phyloP scores from a whole-genome alignment of 495 filamentous ascomycete species.

The Parathielavia appendiculata region DNA sequence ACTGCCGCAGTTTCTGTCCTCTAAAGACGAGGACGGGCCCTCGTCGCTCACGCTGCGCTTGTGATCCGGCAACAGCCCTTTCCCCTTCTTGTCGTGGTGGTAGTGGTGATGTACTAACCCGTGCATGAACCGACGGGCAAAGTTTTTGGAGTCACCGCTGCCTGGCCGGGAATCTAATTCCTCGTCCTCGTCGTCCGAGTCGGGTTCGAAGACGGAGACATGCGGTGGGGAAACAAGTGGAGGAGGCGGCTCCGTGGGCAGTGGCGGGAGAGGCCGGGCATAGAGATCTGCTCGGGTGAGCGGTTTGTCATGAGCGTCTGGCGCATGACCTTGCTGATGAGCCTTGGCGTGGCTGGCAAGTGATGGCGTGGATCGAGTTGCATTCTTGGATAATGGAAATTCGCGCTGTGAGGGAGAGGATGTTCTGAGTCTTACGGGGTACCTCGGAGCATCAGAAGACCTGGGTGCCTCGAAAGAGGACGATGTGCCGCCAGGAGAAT shows the following conservation, averaged over 20 bases:
- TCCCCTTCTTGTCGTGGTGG: background rate
- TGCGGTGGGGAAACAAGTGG: background rate
- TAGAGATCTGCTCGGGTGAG: background rate
- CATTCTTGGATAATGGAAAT: slow-evolving; percentile 17
- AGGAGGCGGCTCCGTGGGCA: background rate
- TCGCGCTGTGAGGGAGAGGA: slow-evolving; percentile 20
- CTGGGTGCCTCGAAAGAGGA: slow-evolving; percentile 5
- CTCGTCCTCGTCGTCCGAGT: slow-evolving; percentile 19
- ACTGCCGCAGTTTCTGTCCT: background rate
- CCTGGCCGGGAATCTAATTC: background rate
- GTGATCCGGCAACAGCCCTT: slow-evolving; percentile 6
- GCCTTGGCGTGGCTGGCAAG: slow-evolving; percentile 16
- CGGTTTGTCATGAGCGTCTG: background rate
- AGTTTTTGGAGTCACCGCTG: slow-evolving; percentile 9
- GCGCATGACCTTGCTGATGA: slow-evolving; percentile 6
- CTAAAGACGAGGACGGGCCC: background rate
- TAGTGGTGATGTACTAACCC: slow-evolving; percentile 10
- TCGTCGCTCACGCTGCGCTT: slow-evolving; percentile 20
- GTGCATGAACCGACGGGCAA: slow-evolving; percentile 22
- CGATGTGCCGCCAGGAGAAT: background rate
- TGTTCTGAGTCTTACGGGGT: background rate
- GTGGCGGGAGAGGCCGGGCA: slow-evolving; percentile 17
- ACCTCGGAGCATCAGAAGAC: background rate
- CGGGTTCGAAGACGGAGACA: slow-evolving; percentile 27
- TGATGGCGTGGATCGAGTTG: slow-evolving; percentile 19